Evolutionary conservation across 1,284 basidiomycete species (phyloP).

Genomic region (Malassezia globosa): DNA sequence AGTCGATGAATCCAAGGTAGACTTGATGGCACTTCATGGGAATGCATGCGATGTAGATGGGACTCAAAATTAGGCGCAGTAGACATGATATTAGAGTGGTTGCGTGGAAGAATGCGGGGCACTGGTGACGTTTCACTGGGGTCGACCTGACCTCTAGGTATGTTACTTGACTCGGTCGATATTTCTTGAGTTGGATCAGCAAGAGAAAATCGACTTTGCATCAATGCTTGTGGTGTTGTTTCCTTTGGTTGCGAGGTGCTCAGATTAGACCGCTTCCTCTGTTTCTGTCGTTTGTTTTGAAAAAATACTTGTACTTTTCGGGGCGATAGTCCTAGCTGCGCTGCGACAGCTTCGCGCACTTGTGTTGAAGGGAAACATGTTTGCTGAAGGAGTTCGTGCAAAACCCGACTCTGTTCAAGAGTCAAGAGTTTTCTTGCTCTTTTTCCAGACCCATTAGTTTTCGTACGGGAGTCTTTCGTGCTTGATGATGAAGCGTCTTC

Average conservation of each 20-base stretch:
- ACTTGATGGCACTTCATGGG: too few relatives aligned
- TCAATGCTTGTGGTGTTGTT: too few relatives aligned
- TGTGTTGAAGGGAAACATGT: conserved; percentile 34
- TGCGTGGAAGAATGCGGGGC: too few relatives aligned
- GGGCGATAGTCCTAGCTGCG: conserved; percentile 25
- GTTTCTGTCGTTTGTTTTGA: conserved; percentile 20
- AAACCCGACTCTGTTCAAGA: conserved; percentile 26
- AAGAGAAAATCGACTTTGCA: too few relatives aligned
- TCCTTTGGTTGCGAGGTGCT: not conserved
- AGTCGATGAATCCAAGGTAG: too few relatives aligned
- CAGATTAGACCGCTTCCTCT: conserved; percentile 3
- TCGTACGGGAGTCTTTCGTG: not conserved
- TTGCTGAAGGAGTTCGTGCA: conserved; percentile 28
- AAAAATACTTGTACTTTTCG: conserved; percentile 35
- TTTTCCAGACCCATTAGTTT: not conserved
- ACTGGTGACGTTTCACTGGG: too few relatives aligned
- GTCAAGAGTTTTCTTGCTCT: conserved; percentile 21
- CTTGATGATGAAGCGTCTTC: not conserved
- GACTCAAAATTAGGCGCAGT: too few relatives aligned
- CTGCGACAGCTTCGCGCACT: conserved; percentile 25
- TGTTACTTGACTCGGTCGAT: too few relatives aligned
- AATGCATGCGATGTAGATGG: too few relatives aligned
- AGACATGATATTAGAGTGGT: too few relatives aligned
- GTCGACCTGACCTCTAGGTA: too few relatives aligned
- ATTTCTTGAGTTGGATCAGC: too few relatives aligned